These are phyloP conservation scores for Suhomyces taliae DNA, from an alignment of 1,139 yeast genomes.

Conservation along the genomic window DNA sequence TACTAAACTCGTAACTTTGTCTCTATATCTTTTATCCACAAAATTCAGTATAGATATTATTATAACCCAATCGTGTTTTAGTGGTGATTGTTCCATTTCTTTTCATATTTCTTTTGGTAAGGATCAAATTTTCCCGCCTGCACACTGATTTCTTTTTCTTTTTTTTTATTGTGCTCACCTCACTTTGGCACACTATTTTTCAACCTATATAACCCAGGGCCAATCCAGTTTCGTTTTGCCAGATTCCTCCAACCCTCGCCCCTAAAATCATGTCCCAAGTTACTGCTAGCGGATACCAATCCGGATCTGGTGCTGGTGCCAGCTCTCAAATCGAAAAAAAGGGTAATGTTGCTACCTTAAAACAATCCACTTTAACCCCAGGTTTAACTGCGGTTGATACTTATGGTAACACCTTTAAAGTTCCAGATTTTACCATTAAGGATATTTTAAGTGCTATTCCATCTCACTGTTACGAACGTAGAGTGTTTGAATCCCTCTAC, in stretches of 20 bases:
- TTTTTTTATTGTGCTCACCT: no score
- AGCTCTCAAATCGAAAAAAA: conserved; percentile 24
- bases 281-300: conserved; percentile 12
- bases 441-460: conserved; percentile 75
- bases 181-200: background rate
- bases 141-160: no score
- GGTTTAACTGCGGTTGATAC: conserved; percentile 54
- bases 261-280: conserved; percentile 9
- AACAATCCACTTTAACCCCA: conserved; percentile 16
- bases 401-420: conserved; percentile 64
- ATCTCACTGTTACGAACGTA: conserved; percentile 70
- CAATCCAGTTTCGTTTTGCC: background rate
- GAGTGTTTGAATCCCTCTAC: conserved; percentile 53
- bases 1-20: no score
- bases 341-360: conserved; percentile 40
- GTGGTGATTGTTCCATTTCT: no score
- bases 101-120: no score
- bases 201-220: background rate
- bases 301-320: conserved; percentile 11
- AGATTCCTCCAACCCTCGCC: background rate
- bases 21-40: no score
- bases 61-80: no score
- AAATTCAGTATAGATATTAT: no score
- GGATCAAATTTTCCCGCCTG: no score
- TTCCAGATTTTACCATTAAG: conserved; percentile 73